Evolutionary conservation across 495 filamentous ascomycete species (phyloP).

Genomic region (Penicillium steckii): DNA sequence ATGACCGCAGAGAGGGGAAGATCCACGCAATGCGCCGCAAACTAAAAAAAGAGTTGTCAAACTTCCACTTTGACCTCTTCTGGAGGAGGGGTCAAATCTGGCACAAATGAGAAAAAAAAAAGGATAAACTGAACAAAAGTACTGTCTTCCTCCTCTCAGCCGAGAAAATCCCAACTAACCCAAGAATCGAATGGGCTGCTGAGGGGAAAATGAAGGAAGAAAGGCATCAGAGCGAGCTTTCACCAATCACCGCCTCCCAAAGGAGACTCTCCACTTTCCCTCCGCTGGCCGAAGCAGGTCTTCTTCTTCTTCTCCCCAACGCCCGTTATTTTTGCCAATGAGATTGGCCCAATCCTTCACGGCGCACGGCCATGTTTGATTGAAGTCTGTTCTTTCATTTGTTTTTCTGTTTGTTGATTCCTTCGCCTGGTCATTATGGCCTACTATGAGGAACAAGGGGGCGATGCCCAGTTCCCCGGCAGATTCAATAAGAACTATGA

Average conservation of each 20-base stretch:
- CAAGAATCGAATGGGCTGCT: no score
- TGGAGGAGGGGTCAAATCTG: neutral
- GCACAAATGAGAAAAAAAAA: neutral
- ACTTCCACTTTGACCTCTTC: no score
- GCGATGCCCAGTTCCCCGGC: slow-evolving; percentile 33
- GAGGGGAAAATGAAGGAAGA: neutral
- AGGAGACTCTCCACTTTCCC: no score
- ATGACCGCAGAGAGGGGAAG: neutral
- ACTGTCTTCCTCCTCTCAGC: neutral
- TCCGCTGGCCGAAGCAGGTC: neutral
- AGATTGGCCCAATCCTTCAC: neutral
- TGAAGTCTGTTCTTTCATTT: neutral
- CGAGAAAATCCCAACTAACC: neutral
- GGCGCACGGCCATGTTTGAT: neutral
- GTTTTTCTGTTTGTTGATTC: neutral
- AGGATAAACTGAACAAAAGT: neutral
- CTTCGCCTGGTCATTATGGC: slow-evolving; percentile 31
- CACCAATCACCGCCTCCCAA: slow-evolving; percentile 22
- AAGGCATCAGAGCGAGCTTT: slow-evolving; percentile 20
- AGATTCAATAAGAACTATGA: slow-evolving; percentile 38
- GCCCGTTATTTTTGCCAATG: slow-evolving; percentile 7
- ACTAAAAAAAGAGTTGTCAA: no score
- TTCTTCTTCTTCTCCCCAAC: slow-evolving; percentile 19
- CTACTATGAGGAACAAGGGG: slow-evolving; percentile 42
- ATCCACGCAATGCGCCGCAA: no score